phyloP scores from a whole-genome alignment of 345 rosid species.

The Physaria fendleri region DNA sequence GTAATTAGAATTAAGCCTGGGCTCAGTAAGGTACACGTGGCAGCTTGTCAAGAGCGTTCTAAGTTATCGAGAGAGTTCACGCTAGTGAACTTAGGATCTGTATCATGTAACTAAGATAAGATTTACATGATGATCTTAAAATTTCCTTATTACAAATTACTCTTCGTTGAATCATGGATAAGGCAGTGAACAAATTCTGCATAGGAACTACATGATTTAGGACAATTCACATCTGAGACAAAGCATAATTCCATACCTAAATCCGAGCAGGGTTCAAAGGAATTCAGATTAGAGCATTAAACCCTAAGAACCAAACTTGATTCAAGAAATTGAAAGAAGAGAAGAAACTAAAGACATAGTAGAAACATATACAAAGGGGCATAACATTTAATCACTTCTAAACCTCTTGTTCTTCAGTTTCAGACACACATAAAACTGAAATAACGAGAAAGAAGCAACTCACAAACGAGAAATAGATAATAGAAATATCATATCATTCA shows the following conservation, averaged over 20 bases:
- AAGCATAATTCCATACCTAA: not conserved
- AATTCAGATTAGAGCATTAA: not conserved
- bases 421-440: constrained; percentile 5
- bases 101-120: too few relatives aligned
- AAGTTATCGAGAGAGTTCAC: too few relatives aligned
- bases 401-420: constrained; percentile 11
- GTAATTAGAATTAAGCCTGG: too few relatives aligned
- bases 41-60: too few relatives aligned
- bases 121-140: too few relatives aligned
- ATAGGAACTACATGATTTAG: not conserved
- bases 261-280: not conserved
- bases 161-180: too few relatives aligned
- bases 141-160: too few relatives aligned
- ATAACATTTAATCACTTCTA: not conserved
- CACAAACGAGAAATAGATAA: constrained; percentile 17
- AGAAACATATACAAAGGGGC: constrained; percentile 17
- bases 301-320: not conserved
- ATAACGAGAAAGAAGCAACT: constrained; percentile 13
- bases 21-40: too few relatives aligned
- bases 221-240: not conserved
- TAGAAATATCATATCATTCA: constrained; percentile 4
- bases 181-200: too few relatives aligned
- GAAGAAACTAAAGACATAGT: not conserved
- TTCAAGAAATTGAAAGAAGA: not conserved
- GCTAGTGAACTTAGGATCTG: too few relatives aligned